These are phyloP conservation scores for Silene latifolia DNA, from an alignment of 148 eudicot species.

Conservation along the genomic window DNA sequence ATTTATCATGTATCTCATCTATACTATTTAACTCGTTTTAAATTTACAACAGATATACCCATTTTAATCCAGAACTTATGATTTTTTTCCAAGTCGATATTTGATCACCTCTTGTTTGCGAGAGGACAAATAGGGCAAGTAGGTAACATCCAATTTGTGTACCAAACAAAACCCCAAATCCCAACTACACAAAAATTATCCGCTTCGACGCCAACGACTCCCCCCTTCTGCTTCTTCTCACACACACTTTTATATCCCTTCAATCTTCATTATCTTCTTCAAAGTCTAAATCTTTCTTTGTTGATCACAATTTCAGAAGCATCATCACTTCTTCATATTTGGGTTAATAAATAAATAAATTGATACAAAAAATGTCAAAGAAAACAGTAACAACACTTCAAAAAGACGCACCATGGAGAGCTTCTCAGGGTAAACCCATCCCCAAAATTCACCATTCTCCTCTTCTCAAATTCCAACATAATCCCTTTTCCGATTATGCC, in stretches of 20 bases:
- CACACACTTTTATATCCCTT: too few relatives aligned
- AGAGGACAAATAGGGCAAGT: background rate
- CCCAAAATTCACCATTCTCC: constrained; percentile 88
- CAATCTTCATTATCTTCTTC: too few relatives aligned
- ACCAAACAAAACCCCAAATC: background rate
- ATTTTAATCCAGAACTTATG: too few relatives aligned
- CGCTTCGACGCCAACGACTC: constrained; percentile 12
- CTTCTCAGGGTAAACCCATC: constrained; percentile 50
- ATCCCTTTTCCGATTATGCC: constrained; percentile 61
- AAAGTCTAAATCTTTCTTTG: too few relatives aligned
- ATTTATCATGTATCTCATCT: too few relatives aligned
- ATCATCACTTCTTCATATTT: too few relatives aligned
- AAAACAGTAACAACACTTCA: constrained; percentile 46
- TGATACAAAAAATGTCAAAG: constrained; percentile 40
- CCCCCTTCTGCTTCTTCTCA: constrained; percentile 6
- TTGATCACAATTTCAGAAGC: too few relatives aligned
- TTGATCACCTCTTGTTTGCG: too few relatives aligned
- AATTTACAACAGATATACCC: too few relatives aligned
- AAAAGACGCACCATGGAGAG: constrained; percentile 84
- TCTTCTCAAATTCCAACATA: constrained; percentile 53
- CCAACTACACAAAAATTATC: constrained; percentile 12
- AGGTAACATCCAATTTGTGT: background rate
- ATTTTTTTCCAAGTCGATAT: too few relatives aligned
- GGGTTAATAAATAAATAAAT: too few relatives aligned
- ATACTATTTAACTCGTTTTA: too few relatives aligned